Percentiles rank a stretch among this genome's conserved stretches.
Conservation (phyloP, 139 green algal species). For the Volvox africanus region DNA sequence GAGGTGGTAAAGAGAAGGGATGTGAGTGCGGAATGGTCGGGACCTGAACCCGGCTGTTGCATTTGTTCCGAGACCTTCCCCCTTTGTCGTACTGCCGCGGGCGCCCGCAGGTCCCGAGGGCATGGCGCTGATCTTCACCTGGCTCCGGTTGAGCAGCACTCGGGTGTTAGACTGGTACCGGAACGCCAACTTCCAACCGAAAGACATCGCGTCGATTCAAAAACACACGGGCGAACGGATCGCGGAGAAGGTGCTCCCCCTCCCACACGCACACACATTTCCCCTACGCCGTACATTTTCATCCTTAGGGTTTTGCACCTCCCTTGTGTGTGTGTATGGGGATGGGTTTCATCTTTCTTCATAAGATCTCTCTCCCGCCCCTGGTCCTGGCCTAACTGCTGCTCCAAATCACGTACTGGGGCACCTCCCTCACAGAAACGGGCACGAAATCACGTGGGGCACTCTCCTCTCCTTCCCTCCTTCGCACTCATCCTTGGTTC, state of each 20-base stretch:
- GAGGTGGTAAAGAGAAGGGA: background rate
- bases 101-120: constrained; percentile 62
- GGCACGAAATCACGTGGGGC: too few relatives aligned
- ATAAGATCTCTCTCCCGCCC: background rate
- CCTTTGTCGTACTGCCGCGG: background rate
- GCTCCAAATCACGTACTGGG: too few relatives aligned
- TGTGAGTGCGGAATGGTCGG: background rate
- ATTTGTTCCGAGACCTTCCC: background rate
- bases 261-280: background rate
- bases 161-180: constrained; percentile 85
- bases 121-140: constrained; percentile 83
- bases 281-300: too few relatives aligned
- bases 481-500: background rate
- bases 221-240: constrained; percentile 83
- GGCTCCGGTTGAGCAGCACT: constrained; percentile 82
- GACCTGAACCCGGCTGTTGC: background rate
- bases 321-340: too few relatives aligned
- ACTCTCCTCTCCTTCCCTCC: too few relatives aligned
- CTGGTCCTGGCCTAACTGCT: background rate
- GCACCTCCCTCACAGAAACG: too few relatives aligned
- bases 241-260: constrained; percentile 62
- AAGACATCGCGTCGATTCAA: constrained; percentile 93
- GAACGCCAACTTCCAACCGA: constrained; percentile 83
- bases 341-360: too few relatives aligned
- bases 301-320: too few relatives aligned